Evolutionary conservation across 176 grass and related monocot genomes (phyloP).

Genomic region (Chloris gayana): DNA sequence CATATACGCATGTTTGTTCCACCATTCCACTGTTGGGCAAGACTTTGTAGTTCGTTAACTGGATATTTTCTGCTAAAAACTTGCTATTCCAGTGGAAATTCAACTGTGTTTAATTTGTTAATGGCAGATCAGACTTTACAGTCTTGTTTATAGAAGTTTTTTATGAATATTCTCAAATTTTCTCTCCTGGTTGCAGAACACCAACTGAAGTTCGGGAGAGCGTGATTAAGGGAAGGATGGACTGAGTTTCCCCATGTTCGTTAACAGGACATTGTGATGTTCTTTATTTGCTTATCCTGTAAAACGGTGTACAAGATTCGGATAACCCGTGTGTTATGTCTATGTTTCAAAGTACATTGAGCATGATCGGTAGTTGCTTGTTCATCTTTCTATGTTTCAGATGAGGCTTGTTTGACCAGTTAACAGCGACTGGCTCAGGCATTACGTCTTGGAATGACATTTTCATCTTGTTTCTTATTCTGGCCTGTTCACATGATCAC

Average conservation of each 20-base stretch:
- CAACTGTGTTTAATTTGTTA: background rate
- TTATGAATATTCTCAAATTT: background rate
- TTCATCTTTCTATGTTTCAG: background rate
- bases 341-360: conserved; percentile 25
- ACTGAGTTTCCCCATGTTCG: conserved; percentile 44
- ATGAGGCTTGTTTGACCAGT: conserved; percentile 27
- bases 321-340: conserved; percentile 20
- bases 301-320: conserved; percentile 16
- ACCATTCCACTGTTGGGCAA: background rate
- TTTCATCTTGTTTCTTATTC: conserved; percentile 18
- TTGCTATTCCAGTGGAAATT: background rate
- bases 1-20: background rate
- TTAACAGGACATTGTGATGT: conserved; percentile 15
- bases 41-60: background rate
- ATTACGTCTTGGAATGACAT: background rate
- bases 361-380: conserved; percentile 22
- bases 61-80: background rate
- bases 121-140: background rate
- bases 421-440: background rate
- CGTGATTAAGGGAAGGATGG: conserved; percentile 88
- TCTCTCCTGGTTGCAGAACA: conserved; percentile 53
- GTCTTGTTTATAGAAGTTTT: background rate
- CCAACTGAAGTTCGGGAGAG: conserved; percentile 89
- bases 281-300: conserved; percentile 15
- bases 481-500: background rate